Base-by-base conservation (phyloP, 331 rosid species). In the Malus hybrid region DNA sequence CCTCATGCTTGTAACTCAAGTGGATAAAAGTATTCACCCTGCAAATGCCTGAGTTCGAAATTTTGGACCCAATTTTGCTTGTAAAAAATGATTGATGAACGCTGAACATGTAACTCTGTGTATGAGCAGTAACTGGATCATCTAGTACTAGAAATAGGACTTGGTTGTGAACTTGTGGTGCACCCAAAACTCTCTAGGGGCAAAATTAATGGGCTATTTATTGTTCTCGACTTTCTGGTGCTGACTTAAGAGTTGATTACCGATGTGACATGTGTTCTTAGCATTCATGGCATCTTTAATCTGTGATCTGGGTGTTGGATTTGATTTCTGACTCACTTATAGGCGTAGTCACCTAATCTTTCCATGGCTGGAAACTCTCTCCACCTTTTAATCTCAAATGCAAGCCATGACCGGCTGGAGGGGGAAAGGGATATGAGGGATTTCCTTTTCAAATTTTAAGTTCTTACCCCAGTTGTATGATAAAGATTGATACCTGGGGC, bases 221-320 rank as follows among this genome's bases (percentile, higher is more conserved):
- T 33, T 33, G 39, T 54, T 54, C 79, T 66, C 18, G 36, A 63
- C n/a, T 63, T 63, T 24, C 18, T 46, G 52, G 16, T 50, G n/a
- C 59, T 42, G 69, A 61, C 42, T 55, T 24, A 18, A 18, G 55
- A 75, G 42, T 34, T 32, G 56, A 55, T 54, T 65, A 24, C 79
- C 16, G 24, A 24, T 54, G 72, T 65, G 72, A 32, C 33, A 50
- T 34, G 36, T 56, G 36, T 20, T 15, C 44, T 66, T 66, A 16
- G 72, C 65, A 50, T 75, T 75, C 33, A 13, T 75, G 79, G 65
- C 24, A 31, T 75, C 64, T 19, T 10, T 46, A 46, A 46, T 46
- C 52, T 12, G 52, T 46, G 16, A 46, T 46, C 52, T 74, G 32
- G 2, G 61, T 65, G 44, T 33, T 54, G 66, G 19, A 66, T 65